These are phyloP conservation scores for Achaetomiella virescens DNA, from an alignment of 495 filamentous ascomycete genomes.

Conservation along the genomic window DNA sequence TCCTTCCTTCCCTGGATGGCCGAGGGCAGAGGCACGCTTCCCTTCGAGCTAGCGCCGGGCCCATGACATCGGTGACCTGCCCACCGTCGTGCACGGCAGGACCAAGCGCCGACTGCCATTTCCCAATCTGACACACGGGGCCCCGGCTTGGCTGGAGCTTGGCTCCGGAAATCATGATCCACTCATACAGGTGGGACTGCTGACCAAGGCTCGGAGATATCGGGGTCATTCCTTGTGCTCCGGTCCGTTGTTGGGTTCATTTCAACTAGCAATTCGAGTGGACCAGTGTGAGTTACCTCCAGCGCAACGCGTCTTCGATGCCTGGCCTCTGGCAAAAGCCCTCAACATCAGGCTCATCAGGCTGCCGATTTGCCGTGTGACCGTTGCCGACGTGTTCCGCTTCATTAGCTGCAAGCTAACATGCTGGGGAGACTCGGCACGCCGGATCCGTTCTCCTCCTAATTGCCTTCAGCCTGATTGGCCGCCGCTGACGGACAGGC, in stretches of 20 bases:
- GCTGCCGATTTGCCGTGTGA: too few relatives aligned
- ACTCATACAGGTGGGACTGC: not conserved
- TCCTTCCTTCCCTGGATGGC: not conserved
- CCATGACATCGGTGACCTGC: not conserved
- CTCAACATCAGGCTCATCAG: too few relatives aligned
- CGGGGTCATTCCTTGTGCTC: not conserved
- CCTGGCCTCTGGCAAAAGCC: too few relatives aligned
- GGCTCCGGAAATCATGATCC: not conserved
- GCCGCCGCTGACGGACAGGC: not conserved
- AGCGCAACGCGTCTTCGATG: too few relatives aligned
- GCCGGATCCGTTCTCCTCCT: not conserved
- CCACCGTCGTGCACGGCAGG: not conserved
- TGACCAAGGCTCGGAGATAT: slow-evolving; percentile 10
- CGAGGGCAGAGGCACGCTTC: not conserved
- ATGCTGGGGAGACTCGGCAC: not conserved
- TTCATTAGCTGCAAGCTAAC: not conserved
- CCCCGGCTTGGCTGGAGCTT: not conserved
- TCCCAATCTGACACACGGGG: not conserved
- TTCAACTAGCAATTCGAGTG: too few relatives aligned
- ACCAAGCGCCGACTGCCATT: not conserved
- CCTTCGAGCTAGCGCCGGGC: not conserved
- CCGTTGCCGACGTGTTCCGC: too few relatives aligned
- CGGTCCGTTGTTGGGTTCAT: too few relatives aligned
- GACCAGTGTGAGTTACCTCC: too few relatives aligned
- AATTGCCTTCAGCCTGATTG: not conserved